A percentile compares a stretch with the other conserved stretches of the same genome.
Evolutionary conservation across 2,329 filamentous ascomycete genomes (phyloP).

Genomic region (Aspergillus sp.): DNA sequence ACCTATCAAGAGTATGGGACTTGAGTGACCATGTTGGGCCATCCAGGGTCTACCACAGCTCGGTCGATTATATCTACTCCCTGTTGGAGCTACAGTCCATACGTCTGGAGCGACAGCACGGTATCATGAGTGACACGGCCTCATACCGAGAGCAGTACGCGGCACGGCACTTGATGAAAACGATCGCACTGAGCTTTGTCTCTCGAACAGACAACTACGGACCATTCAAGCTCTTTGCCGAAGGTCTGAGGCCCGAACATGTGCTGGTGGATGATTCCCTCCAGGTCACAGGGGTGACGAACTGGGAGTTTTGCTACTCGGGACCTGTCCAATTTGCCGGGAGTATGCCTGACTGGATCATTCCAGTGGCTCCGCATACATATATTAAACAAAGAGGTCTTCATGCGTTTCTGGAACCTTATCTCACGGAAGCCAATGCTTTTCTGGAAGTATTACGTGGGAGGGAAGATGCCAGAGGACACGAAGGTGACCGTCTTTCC

Average conservation of each 20-base stretch:
- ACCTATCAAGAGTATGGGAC: not conserved
- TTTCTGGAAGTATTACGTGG: not conserved
- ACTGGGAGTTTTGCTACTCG: conserved; percentile 30
- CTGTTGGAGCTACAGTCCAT: not conserved
- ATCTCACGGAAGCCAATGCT: not conserved
- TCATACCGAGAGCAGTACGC: not conserved
- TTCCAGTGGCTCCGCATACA: conserved; percentile 7
- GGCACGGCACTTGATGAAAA: not conserved
- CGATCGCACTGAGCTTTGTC: not conserved
- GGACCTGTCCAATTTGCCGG: conserved; percentile 18
- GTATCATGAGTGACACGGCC: not conserved
- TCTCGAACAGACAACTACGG: conserved; percentile 7
- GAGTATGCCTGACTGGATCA: conserved; percentile 9
- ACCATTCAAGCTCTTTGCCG: conserved; percentile 23
- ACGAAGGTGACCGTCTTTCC: not conserved
- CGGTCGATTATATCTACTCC: not conserved
- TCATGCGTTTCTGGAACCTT: not conserved
- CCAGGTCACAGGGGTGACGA: conserved; percentile 20
- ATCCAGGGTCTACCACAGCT: not conserved
- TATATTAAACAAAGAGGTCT: not conserved
- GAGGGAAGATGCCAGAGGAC: not conserved
- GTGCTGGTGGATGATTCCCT: conserved; percentile 22
- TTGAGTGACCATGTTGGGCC: not conserved
- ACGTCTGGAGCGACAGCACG: not conserved
- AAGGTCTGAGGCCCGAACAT: conserved; percentile 29